These are phyloP conservation scores for Taphrina pruni DNA, from an alignment of 1,139 yeast species.

Conservation along the genomic window DNA sequence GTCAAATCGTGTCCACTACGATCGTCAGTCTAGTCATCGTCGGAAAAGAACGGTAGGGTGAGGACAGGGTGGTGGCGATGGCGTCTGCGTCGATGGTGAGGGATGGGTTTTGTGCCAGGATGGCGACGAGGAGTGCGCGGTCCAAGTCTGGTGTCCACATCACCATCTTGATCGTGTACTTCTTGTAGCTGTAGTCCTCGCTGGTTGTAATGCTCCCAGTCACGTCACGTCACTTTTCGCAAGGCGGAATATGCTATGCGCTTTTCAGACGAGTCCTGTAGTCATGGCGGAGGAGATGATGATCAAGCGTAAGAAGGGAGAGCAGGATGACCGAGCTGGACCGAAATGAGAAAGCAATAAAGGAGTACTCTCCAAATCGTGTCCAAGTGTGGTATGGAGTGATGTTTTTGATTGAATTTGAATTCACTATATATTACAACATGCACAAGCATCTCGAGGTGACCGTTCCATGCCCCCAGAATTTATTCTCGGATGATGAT, in stretches of 20 bases:
- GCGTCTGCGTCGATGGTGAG: conserved; percentile 12
- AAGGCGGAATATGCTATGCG: too few species aligned
- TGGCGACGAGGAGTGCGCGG: conserved; percentile 2
- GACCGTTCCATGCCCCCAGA: not conserved
- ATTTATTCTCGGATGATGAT: conserved; percentile 26
- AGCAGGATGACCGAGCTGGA: too few species aligned
- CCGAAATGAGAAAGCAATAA: not conserved
- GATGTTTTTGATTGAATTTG: not conserved
- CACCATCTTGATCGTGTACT: conserved; percentile 7
- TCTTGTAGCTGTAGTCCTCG: too few species aligned
- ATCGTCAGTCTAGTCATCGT: not conserved
- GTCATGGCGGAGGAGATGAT: too few species aligned
- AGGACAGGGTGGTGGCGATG: conserved; percentile 5
- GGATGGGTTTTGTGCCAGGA: conserved; percentile 2
- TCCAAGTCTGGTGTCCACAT: conserved; percentile 10
- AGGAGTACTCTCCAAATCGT: not conserved
- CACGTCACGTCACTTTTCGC: too few species aligned
- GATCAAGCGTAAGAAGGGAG: too few species aligned
- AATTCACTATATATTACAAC: conserved; percentile 2
- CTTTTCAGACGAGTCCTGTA: too few species aligned
- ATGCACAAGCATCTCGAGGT: not conserved
- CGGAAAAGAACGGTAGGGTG: not conserved
- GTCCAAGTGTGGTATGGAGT: too few species aligned
- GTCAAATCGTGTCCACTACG: not conserved
- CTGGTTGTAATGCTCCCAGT: not conserved